Conservation (phyloP, 73 alveolate genomes). For the Blepharisma stoltei region DNA sequence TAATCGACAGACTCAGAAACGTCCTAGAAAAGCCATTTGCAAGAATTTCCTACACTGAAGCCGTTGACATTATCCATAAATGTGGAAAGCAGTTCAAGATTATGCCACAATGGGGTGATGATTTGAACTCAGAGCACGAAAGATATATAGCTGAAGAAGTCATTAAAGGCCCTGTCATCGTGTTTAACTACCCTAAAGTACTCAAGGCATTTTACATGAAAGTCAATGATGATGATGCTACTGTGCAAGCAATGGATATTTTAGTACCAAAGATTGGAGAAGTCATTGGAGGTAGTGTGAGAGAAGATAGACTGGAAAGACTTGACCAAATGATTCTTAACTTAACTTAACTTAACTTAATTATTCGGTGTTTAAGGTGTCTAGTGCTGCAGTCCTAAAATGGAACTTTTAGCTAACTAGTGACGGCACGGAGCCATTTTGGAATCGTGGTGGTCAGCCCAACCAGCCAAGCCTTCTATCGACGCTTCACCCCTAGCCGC, state of each 20-base stretch:
- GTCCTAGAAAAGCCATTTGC: constrained; percentile 83
- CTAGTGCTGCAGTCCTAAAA: too few relatives aligned
- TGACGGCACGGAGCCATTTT: too few relatives aligned
- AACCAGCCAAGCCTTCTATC: too few relatives aligned
- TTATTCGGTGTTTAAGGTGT: too few relatives aligned
- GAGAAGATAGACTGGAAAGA: constrained; percentile 96
- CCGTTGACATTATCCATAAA: constrained; percentile 59
- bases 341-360: too few relatives aligned
- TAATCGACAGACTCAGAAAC: constrained; percentile 63
- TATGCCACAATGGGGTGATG: constrained; percentile 90
- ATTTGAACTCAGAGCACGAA: constrained; percentile 94
- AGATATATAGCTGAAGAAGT: constrained; percentile 91
- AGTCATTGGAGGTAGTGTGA: constrained; percentile 98
- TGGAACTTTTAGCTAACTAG: too few relatives aligned
- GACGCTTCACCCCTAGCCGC: too few relatives aligned
- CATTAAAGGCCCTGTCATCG: constrained; percentile 93
- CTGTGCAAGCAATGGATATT: constrained; percentile 99
- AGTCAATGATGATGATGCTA: constrained; percentile 89
- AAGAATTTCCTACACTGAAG: constrained; percentile 93
- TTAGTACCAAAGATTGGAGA: constrained; percentile 98
- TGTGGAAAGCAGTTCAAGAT: constrained; percentile 63
- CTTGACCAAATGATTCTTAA: constrained; percentile 43
- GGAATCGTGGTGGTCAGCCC: too few relatives aligned
- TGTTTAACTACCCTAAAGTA: constrained; percentile 98
- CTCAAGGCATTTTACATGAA: constrained; percentile 98